Base-by-base conservation (phyloP, 768 basidiomycete genomes). In the Russula sp. region DNA sequence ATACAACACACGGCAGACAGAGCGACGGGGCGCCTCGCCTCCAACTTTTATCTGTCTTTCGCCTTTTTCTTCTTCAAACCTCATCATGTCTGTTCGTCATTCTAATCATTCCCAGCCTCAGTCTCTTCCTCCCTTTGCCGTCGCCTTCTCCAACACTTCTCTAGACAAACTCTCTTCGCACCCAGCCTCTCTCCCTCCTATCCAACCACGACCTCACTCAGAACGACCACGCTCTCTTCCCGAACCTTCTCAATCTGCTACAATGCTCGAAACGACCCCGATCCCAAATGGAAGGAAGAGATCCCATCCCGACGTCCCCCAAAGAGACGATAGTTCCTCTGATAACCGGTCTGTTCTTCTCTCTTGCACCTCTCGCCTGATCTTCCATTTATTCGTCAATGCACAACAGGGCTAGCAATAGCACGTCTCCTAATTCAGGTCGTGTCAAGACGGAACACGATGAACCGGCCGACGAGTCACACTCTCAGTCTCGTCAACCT, bases 111-210 rank as follows among this genome's bases (percentile, higher is more conserved):
- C 73, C 75, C 64, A 75, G 77, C 64, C 86, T 18, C 67, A 85
- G 72, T 85, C 88, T 10, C 82, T 91, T 44, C 89, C 89, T 45
- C 87, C 89, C 48, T 91, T 91, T 73, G 84, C 86, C 2, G 85
- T 88, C 75, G 83, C 89, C 0, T 91, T 91, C 75, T 83, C 80
- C 71, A 76, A 68, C 56, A 80, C 81, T 1, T 83, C 84, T 6
- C 74, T 88, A 59, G 77, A 72, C 73, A 79, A 74, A 63, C 78
- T 84, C 22, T 73, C 81, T 1, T 72, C 77, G 40, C 75, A 76
- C 60, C 82, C 75, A 73, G 86, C 84, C 72, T 75, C 72, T 47
- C 77, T 89, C 3, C 87, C 88, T 11, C 88, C 87, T 59, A 87
- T 89, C 54, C 84, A 87, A 60, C 68, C 77, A 50, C 78, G 74